Evolutionary conservation across 805 yeast genomes (phyloP), one percentile per base, ranked within the genome.

Genomic region (Metahyphopichia silvanorum): DNA sequence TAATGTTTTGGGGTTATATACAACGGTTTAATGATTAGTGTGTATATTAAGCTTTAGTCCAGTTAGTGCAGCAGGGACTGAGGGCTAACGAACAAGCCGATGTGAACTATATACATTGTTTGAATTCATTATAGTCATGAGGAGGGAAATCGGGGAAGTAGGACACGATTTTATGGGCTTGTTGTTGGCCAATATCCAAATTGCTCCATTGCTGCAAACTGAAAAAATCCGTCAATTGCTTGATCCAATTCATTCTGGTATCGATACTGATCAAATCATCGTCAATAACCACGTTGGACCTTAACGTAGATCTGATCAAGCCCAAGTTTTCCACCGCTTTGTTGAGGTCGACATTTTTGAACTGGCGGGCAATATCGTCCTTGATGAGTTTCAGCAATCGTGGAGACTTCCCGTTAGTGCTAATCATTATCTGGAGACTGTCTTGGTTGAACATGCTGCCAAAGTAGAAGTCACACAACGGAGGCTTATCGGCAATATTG

Each of bases 361-460:
- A 63, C 33, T 63, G 65, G 34, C 72, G 68, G 15, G 81, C 73
- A 34, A 86, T 79, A 23, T 76, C 60, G 37, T 76, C 71, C 41
- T 65, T 66, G 36, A 67, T 63, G 33, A 65, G 42, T 39, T 70
- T 69, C 32, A 87, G 81, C 45, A 86, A 69, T 33, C 93, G 59
- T 1, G 95, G 95, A 2, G 89, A 81, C 46, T 79, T 75, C 4
- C 95, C 94, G 53, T 84, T 85, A 9, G 95, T 84, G 24, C 86
- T 77, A 10, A 86, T 82, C 89, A 86, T 80, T 23, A 86, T 70
- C 51, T 85, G 93, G 31, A 86, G 60, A 11, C 79, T 76, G 11
- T 89, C 93, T 42, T 74, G 75, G 47, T 84, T 70, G 53, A 76
- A 78, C 63, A 82, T 78, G 16, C 89, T 76, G 1, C 95, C 95